Evolutionary conservation across 768 basidiomycete species (phyloP).

Genomic region (Kwoniella bestiolae): DNA sequence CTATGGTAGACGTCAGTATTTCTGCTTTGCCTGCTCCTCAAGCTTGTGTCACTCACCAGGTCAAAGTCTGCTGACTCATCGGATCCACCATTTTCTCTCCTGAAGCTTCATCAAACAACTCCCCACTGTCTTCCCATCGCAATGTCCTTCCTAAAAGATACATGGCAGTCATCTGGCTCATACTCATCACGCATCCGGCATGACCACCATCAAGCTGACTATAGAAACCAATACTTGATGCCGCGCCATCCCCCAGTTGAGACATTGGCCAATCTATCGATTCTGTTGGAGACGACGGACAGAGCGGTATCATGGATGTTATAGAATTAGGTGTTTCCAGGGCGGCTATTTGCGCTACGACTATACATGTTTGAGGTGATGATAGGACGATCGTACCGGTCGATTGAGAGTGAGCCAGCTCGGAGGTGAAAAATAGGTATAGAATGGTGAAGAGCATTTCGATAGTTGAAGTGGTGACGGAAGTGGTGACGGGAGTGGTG

Average conservation of each 20-base stretch:
- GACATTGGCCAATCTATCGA: constrained; percentile 40
- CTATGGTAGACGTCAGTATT: constrained; percentile 15
- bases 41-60: constrained; percentile 32
- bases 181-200: constrained; percentile 34
- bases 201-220: constrained; percentile 18
- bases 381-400: constrained; percentile 26
- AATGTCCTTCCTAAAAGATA: constrained; percentile 40
- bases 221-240: constrained; percentile 41
- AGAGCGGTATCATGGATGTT: constrained; percentile 35
- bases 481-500: neutral
- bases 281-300: constrained; percentile 15
- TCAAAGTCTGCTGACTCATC: constrained; percentile 14
- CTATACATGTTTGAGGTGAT: constrained; percentile 32
- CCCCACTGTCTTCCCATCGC: constrained; percentile 30
- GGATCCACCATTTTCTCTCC: constrained; percentile 32
- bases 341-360: constrained; percentile 40
- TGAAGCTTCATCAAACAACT: constrained; percentile 37
- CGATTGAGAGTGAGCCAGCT: constrained; percentile 20
- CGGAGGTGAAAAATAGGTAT: neutral
- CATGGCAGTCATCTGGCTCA: constrained; percentile 44
- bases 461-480: neutral
- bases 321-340: constrained; percentile 20
- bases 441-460: neutral
- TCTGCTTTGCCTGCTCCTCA: neutral
- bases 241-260: constrained; percentile 27